Evolutionary conservation across 2,329 filamentous ascomycete species (phyloP), one percentile per base, ranked within the genome.

Genomic region (Cladophialophora psammophila): DNA sequence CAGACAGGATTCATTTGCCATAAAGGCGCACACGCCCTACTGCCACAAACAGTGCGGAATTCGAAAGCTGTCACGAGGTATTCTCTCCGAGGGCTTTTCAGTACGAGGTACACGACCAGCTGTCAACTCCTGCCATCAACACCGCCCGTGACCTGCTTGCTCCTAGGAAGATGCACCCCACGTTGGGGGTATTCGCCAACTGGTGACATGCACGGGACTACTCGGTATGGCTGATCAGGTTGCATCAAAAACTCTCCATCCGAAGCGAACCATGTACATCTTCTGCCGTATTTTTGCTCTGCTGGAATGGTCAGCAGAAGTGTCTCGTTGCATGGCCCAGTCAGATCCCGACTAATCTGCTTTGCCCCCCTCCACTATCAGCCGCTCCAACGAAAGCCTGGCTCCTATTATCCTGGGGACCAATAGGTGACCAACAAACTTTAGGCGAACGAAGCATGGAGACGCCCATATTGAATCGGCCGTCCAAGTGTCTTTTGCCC

Each of bases 231-330:
- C 59, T 42, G 40, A 32, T 61, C 45, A 53, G 32, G 59, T 53
- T 52, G 59, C 59, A 61, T 61, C 45, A 50, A n/a, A 60, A 31
- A 60, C 18, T 34, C 38, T 60, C 42, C 57, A 50, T 13, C 32
- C 34, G 45, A 61, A 61, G 59, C 59, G 48, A 52, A 13, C 48
- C 59, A 54, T 54, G 48, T 13, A 18, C 40, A 40, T 53, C 35
- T 61, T 12, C 45, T 54, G 45, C 8, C 8, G 45, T 50, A 48
- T 32, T 12, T 61, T 42, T 42, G 20, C 32, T 9, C 9, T 20
- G 48, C 32, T n/a, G 18, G 31, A 12, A 20, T 61, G 18, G 48
- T 53, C 48, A 40, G 59, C 59, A 42, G 34, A 32, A 10, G 18
- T 34, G 20, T 35, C 42, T 48, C 35, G 6, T 13, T n/a, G 15